Base-by-base conservation (phyloP, 2,329 filamentous ascomycete genomes). In the Cladosporium austrohemisphaericum region DNA sequence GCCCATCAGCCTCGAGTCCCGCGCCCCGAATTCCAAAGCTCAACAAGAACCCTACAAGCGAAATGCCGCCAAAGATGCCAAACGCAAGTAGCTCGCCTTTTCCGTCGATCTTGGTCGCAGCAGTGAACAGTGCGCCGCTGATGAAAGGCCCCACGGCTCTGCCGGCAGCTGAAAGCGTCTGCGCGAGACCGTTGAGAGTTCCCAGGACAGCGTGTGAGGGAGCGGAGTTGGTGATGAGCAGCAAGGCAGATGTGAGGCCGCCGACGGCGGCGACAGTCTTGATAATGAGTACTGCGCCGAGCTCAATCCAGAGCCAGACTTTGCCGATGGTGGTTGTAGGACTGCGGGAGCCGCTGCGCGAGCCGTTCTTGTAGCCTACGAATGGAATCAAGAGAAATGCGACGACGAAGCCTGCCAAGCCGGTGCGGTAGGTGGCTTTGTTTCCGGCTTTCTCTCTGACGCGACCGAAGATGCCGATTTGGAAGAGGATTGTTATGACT, bases 211-310 rank as follows among this genome's bases (percentile, higher is more conserved):
- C 83, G 66, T 92, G 81, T 6, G 91, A 89, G 0, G 90, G 88
- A 0, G 90, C 88, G 1, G 88, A 94, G 61, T 98, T 98, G 29
- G 90, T 97, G 57, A 98, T 91, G 67, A 98, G 70, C 13, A 94
- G 76, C 69, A 97, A 81, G 3, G 92, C 90, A 64, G 89, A 93
- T 2, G 91, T 95, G 52, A 98, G 67, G 0, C 92, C 92, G 6
- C 89, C 90, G 0, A 98, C 90, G 2, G 89, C 83, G 50, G 89
- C 89, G 8, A 96, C 83, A 10, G 92, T 96, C 70, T 96, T 97
- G 49, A 96, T 71, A 10, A 96, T 78, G 33, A 98, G 71, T 0
- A 94, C 82, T 11, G 81, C 65, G 0, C 86, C 89, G n/a, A 97
- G 71, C 66, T 97, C 89, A 3, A 80, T 64, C 69, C 90, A 95